Evolutionary conservation across 208 protist species (phyloP).

Genomic region (Acanthamoeba royreba): DNA sequence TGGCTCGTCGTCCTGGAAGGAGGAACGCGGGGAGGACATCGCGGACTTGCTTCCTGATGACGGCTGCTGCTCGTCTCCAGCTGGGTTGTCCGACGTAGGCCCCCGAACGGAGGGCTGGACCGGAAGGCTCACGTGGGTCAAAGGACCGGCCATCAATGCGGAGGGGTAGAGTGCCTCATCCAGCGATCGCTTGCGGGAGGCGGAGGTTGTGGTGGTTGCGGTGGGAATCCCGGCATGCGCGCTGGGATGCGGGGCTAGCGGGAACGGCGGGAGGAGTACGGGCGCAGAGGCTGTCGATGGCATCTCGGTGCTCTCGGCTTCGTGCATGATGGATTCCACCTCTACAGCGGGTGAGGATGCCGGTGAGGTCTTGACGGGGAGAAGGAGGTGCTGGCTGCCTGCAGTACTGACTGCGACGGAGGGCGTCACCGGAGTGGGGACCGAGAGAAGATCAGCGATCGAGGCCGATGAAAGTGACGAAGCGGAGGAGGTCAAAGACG

Average conservation of each 20-base stretch:
- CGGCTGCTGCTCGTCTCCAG: too few species aligned
- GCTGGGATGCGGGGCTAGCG: neutral
- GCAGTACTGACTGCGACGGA: too few species aligned
- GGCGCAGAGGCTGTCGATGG: too few species aligned
- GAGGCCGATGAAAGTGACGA: neutral
- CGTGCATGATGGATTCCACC: neutral
- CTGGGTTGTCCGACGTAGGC: too few species aligned
- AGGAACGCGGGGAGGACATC: neutral
- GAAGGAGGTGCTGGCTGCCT: neutral
- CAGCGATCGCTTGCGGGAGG: neutral
- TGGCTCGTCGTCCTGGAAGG: neutral
- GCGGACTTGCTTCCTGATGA: too few species aligned
- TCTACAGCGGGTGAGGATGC: too few species aligned
- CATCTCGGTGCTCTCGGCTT: neutral
- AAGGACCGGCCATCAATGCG: too few species aligned
- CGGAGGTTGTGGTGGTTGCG: neutral
- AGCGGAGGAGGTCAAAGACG: neutral
- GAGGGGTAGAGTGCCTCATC: neutral
- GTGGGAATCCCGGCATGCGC: too few species aligned
- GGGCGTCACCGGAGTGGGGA: too few species aligned
- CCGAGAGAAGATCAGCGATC: too few species aligned
- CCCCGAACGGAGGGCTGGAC: too few species aligned
- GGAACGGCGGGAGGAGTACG: neutral
- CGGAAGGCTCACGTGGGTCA: neutral
- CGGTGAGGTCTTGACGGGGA: neutral